Evolutionary conservation across 306 rosid genomes (phyloP), one percentile per base, ranked within the genome.

Genomic region (Boehmeria nivea): DNA sequence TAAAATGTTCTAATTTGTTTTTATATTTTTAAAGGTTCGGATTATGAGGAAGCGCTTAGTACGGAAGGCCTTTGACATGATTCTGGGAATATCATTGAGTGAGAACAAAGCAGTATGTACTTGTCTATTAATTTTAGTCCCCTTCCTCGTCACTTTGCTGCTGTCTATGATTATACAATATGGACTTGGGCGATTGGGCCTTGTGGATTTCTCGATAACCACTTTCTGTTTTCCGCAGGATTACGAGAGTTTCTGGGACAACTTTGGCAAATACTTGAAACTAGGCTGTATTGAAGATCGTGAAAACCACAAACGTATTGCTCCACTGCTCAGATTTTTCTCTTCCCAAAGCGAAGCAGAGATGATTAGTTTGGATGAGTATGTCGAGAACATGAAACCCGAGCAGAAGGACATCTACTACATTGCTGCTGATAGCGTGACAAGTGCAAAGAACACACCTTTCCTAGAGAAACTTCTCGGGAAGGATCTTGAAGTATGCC

Each of bases 231-330:
- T 52, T 25, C 70, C 75, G 66, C 78, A 93, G 99, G 96, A 93
- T 63, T 93, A 93, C 71, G 99, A 83, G 26, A 88, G 69, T 65
- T 93, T 93, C 64, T 93, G 93, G 87, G 96, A 93, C 18, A 93
- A 83, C 71, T 93, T 85, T 67, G 99, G 99, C 64, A 93, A 93
- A 64, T 78, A 78, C 75, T 51, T 93, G 78, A 93, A 93, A 75
- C 62, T 93, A 71, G 99, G 99, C 59, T 93, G 99, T 74, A 87
- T 93, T 69, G 99, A 93, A 73, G 99, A 93, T 76, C 89, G 83
- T 36, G 99, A 85, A 61, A 93, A 93, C 65, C 96, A 93, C 83
- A 93, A 93, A 65, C 95, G 99, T 25, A 72, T 87, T 75, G 99
- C 88, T 52, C 99, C 96, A 0, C 66, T 93, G 78, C 99, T 93